These are phyloP conservation scores for Lepraria neglecta DNA, from an alignment of 495 filamentous ascomycete genomes.

Conservation along the genomic window DNA sequence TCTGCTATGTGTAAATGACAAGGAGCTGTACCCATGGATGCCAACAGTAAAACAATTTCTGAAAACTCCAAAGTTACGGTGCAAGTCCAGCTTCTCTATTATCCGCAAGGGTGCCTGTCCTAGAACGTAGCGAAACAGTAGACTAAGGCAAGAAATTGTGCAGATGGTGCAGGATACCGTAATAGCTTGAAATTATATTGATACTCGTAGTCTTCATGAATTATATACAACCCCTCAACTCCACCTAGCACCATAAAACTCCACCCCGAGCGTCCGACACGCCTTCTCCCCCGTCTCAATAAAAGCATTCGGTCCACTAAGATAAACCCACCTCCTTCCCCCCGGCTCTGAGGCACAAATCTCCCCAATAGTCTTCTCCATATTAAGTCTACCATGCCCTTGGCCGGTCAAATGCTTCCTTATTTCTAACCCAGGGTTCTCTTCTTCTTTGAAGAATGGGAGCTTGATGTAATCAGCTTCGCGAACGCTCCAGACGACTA, in stretches of 20 bases:
- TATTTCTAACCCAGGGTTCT: constrained; percentile 25
- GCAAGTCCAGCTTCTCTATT: no score
- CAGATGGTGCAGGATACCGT: no score
- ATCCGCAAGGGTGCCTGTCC: no score
- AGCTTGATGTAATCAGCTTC: constrained; percentile 27
- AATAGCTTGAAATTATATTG: no score
- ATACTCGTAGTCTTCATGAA: no score
- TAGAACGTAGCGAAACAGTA: no score
- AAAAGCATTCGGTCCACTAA: constrained; percentile 31
- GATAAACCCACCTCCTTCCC: constrained; percentile 29
- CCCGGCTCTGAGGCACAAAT: constrained; percentile 1
- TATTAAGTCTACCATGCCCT: constrained; percentile 18
- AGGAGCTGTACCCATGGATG: no score
- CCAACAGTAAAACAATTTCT: no score
- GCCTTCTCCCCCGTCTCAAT: constrained; percentile 28
- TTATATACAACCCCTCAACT: background rate
- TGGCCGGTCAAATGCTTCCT: constrained; percentile 25
- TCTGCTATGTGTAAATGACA: no score
- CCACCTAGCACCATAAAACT: constrained; percentile 31
- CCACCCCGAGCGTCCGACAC: constrained; percentile 26
- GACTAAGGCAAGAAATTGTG: no score
- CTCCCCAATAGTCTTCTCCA: constrained; percentile 15
- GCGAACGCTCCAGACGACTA: constrained; percentile 31
- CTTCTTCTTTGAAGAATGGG: constrained; percentile 15
- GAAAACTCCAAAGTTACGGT: background rate